phyloP scores from a whole-genome alignment of 2,329 filamentous ascomycete species.

The Chaetomium strumarium region DNA sequence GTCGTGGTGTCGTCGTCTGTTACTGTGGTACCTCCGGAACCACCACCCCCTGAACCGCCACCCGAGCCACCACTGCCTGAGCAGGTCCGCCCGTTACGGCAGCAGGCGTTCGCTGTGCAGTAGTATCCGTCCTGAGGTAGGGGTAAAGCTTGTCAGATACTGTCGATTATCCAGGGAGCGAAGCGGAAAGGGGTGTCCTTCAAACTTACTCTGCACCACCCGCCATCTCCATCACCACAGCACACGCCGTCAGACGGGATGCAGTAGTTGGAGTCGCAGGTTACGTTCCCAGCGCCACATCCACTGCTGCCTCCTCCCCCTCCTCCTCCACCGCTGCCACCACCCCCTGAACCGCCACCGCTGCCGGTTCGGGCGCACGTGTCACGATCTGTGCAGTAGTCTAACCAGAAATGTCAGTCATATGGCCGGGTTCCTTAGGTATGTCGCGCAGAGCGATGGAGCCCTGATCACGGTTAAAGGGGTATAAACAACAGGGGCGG shows the following conservation, averaged over 20 bases:
- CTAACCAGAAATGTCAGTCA: background rate
- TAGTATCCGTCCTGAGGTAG: slow-evolving; percentile 9
- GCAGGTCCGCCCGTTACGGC: slow-evolving; percentile 12
- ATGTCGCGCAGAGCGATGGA: background rate
- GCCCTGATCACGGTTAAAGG: background rate
- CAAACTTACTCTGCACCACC: slow-evolving; percentile 14
- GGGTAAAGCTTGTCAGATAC: background rate
- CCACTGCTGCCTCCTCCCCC: slow-evolving; percentile 13
- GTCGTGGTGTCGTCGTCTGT: background rate
- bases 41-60: background rate
- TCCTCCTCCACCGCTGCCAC: background rate
- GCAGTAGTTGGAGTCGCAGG: slow-evolving; percentile 4
- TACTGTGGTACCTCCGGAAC: background rate
- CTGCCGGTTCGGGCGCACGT: slow-evolving; percentile 4
- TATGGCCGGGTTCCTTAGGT: background rate
- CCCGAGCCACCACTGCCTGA: background rate
- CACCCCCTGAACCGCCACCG: slow-evolving; percentile 15
- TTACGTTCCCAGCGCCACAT: slow-evolving; percentile 1
- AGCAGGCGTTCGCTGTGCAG: slow-evolving; percentile 11
- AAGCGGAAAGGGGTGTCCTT: background rate
- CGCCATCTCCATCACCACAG: slow-evolving; percentile 8
- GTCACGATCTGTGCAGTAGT: background rate
- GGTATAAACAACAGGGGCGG: background rate
- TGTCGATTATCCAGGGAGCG: background rate
- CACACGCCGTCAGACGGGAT: slow-evolving; percentile 12